Evolutionary conservation across 2,329 filamentous ascomycete species (phyloP), one percentile per base, ranked within the genome.

Genomic region (Monilinia aucupariae): DNA sequence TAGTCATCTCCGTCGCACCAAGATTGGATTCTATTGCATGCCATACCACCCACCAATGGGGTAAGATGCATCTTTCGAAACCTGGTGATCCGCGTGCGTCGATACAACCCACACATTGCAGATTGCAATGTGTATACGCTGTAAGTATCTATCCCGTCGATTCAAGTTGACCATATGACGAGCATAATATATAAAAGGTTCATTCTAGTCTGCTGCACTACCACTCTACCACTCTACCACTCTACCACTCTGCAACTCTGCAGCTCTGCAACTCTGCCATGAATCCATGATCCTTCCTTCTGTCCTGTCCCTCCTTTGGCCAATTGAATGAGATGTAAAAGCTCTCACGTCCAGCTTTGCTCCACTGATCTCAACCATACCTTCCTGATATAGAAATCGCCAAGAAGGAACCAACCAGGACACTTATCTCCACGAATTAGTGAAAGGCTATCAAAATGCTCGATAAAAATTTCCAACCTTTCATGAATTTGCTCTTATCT

Each of bases 321-420:
- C 60, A 49, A 62, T 50, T 34, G 52, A 49, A 27, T 20, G 45
- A 32, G 25, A 45, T 62, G 34, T 20, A 8, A 39, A 43, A 37
- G 12, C 34, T 37, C 37, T 58, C 30, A 17, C 17, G 43, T 50
- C 37, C 37, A 15, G 43, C 45, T 34, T 51, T 50, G 60, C 43
- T 56, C 52, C 60, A 56, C 52, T 49, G 41, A 25, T 4, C 30
- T 34, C 32, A 39, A 56, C 27, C 22, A 58, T 41, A 62, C 60
- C 60, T 62, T 62, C 60, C 60, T 49, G 34, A 58, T 62, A 50
- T 20, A 62, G 60, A n/a, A n/a, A 34, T 17, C 6, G 60, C 52
- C 60, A 62, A 62, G 52, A 58, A 48, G 25, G 32, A 25, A 43
- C 45, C 60, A 50, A 34, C 60, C 53, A 58, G 43, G 37, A 41